Evolutionary conservation across 2,329 filamentous ascomycete genomes (phyloP).

Genomic region (Pleoardoris graminearum): DNA sequence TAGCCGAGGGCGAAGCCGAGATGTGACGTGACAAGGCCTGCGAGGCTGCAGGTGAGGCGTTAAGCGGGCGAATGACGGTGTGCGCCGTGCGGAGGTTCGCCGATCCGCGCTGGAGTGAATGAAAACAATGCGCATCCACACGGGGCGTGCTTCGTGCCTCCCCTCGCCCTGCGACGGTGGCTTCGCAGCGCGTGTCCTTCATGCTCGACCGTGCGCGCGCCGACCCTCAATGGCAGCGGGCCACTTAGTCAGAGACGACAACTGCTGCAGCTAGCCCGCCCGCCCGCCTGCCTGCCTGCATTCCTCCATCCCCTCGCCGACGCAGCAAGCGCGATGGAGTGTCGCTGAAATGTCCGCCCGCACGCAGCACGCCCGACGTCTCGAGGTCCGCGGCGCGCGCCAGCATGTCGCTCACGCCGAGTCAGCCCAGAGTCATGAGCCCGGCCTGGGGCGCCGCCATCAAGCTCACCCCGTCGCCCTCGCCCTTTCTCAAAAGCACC

Average conservation of each 20-base stretch:
- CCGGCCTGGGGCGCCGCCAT: constrained; percentile 43
- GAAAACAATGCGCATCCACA: constrained; percentile 1
- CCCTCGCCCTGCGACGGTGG: neutral
- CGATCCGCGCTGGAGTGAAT: neutral
- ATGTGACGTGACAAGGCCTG: too few relatives aligned
- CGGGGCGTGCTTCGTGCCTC: neutral
- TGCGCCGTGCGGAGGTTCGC: neutral
- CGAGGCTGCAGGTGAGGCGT: neutral
- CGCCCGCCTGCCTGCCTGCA: neutral
- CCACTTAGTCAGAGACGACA: neutral
- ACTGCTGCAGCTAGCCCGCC: neutral
- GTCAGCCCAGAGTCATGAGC: constrained; percentile 48
- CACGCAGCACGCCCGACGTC: constrained; percentile 5
- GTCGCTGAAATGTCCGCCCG: constrained; percentile 18
- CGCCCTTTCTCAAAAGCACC: constrained; percentile 64
- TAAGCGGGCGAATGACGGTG: constrained; percentile 1
- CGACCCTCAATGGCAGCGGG: neutral
- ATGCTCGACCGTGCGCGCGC: neutral
- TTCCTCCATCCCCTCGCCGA: constrained; percentile 5
- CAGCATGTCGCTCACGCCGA: constrained; percentile 47
- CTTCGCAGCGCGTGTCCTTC: neutral
- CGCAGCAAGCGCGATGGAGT: constrained; percentile 23
- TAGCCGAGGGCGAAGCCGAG: too few relatives aligned
- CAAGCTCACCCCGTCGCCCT: constrained; percentile 66
- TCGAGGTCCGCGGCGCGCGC: constrained; percentile 14